These are phyloP conservation scores for Hypoxylon sp. DNA, from an alignment of 2,329 filamentous ascomycete species.

Conservation along the genomic window DNA sequence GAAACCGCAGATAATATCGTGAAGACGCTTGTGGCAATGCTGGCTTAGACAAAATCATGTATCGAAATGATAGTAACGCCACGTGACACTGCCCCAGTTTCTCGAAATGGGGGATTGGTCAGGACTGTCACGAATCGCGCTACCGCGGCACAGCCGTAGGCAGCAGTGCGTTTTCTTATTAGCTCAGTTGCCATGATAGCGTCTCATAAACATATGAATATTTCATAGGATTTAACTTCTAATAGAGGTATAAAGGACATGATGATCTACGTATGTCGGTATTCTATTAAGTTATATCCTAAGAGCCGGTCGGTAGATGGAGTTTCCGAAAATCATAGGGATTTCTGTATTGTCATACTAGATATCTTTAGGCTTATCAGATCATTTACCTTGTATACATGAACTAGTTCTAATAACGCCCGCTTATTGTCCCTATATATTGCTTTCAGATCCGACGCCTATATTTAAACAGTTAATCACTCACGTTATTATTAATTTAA, in stretches of 20 bases:
- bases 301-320: neutral
- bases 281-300: neutral
- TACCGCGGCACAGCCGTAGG: conserved; percentile 3
- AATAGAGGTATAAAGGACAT: no score
- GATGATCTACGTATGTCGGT: neutral
- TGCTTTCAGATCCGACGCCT: no score
- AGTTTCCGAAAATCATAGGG: neutral
- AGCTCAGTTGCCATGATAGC: neutral
- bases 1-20: no score
- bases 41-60: neutral
- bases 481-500: no score
- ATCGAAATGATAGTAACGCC: conserved; percentile 6
- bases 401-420: no score
- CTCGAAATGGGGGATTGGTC: conserved; percentile 7
- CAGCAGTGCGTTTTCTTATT: neutral
- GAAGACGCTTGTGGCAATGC: neutral
- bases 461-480: no score
- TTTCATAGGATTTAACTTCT: neutral
- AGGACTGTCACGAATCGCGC: neutral
- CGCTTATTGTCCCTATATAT: no score
- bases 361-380: no score
- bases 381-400: no score
- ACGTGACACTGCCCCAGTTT: conserved; percentile 27
- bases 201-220: neutral
- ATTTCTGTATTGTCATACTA: neutral